A percentile compares a stretch with the other conserved stretches of the same genome.
Conservation (phyloP, 306 rosid genomes). For the Glycine latifolia region DNA sequence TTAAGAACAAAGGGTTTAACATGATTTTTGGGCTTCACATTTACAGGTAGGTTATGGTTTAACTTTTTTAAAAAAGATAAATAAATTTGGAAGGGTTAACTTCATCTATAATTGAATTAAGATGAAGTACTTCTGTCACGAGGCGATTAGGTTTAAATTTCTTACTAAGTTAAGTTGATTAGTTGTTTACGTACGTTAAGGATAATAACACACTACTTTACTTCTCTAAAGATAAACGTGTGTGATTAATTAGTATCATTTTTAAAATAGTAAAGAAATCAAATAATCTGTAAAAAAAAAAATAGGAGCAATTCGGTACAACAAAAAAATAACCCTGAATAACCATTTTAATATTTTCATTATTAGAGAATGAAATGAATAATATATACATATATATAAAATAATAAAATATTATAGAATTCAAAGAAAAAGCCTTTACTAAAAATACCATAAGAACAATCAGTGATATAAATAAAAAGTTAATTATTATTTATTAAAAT, state of each 20-base stretch:
- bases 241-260: too few relatives aligned
- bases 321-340: background rate
- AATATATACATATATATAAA: background rate
- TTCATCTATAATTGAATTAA: conserved; percentile 3
- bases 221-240: background rate
- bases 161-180: conserved; percentile 3
- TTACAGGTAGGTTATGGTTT: background rate
- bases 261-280: background rate
- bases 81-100: background rate
- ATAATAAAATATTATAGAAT: background rate
- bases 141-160: background rate
- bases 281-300: background rate
- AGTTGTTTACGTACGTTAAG: conserved; percentile 8
- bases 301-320: background rate
- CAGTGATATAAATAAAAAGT: too few relatives aligned
- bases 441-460: too few relatives aligned
- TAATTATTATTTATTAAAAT: too few relatives aligned
- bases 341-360: background rate
- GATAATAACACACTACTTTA: background rate
- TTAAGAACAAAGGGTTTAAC: conserved; percentile 1
- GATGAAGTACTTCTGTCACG: conserved; percentile 13
- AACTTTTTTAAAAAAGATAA: background rate
- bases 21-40: conserved; percentile 21
- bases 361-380: background rate
- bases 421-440: too few relatives aligned